phyloP scores from a whole-genome alignment of 768 basidiomycete genomes.

The Mrakia hoshinonis region DNA sequence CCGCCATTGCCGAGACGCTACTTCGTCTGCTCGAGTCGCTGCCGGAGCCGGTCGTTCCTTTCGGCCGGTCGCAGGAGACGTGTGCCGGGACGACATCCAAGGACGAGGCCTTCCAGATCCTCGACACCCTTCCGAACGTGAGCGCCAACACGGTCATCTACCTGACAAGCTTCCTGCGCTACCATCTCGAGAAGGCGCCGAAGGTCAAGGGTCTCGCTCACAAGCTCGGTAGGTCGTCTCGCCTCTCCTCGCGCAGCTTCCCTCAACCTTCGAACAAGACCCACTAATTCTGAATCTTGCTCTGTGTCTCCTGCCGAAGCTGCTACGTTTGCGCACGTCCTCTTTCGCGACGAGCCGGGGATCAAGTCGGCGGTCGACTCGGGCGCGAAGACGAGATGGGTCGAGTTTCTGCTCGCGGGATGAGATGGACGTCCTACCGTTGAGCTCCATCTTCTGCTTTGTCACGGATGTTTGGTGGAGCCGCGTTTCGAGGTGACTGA shows the following conservation, averaged over 20 bases:
- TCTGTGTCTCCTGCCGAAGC: not conserved
- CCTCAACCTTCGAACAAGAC: not conserved
- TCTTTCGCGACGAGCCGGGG: not conserved
- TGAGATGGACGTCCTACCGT: too few species aligned
- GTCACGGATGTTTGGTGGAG: too few species aligned
- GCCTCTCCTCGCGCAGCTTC: not conserved
- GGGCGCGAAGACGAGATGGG: not conserved
- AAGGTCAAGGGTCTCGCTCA: not conserved
- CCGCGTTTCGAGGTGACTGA: too few species aligned
- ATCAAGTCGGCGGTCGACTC: not conserved
- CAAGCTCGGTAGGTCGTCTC: not conserved
- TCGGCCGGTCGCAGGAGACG: not conserved
- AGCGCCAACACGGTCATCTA: not conserved
- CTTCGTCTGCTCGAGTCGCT: not conserved
- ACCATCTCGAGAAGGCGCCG: not conserved
- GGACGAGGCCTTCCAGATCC: constrained; percentile 4
- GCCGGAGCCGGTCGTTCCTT: constrained; percentile 2
- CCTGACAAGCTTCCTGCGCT: not conserved
- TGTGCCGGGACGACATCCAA: not conserved
- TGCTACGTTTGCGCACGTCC: not conserved
- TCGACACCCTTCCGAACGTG: not conserved
- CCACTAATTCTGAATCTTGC: not conserved
- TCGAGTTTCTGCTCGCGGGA: not conserved
- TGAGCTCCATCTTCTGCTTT: too few species aligned
- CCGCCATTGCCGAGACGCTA: not conserved